These are phyloP conservation scores for Pythium scleroteichum DNA, from an alignment of 352 stramenopile species.

Conservation along the genomic window DNA sequence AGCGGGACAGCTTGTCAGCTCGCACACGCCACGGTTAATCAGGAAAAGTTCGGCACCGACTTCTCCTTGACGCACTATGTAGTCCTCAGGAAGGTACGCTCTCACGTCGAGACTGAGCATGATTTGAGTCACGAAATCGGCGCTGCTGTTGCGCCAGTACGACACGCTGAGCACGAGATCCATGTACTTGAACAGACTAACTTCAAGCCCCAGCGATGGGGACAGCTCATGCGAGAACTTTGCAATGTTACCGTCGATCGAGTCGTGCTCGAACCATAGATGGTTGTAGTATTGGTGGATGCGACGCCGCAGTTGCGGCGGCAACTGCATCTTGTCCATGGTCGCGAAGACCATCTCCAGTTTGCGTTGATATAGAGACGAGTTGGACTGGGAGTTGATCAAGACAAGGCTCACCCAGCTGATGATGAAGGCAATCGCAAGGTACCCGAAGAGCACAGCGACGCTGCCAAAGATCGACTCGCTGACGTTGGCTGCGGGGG, in stretches of 20 bases:
- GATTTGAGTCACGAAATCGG: constrained; percentile 42
- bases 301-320: constrained; percentile 29
- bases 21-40: constrained; percentile 41
- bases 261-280: constrained; percentile 43
- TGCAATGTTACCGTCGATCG: constrained; percentile 36
- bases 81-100: constrained; percentile 45
- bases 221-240: constrained; percentile 39
- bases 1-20: constrained; percentile 29
- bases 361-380: constrained; percentile 36
- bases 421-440: constrained; percentile 26
- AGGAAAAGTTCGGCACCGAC: constrained; percentile 40
- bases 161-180: constrained; percentile 33
- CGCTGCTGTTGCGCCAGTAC: constrained; percentile 33
- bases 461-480: constrained; percentile 21
- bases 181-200: constrained; percentile 43
- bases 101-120: constrained; percentile 32
- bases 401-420: constrained; percentile 20
- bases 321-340: constrained; percentile 40
- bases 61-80: constrained; percentile 40
- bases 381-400: constrained; percentile 26
- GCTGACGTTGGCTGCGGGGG: not conserved
- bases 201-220: constrained; percentile 35
- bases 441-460: constrained; percentile 20
- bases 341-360: constrained; percentile 39
- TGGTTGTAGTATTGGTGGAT: constrained; percentile 50